Evolutionary conservation across 2,329 filamentous ascomycete species (phyloP).

Genomic region (Helminthosporium solani): DNA sequence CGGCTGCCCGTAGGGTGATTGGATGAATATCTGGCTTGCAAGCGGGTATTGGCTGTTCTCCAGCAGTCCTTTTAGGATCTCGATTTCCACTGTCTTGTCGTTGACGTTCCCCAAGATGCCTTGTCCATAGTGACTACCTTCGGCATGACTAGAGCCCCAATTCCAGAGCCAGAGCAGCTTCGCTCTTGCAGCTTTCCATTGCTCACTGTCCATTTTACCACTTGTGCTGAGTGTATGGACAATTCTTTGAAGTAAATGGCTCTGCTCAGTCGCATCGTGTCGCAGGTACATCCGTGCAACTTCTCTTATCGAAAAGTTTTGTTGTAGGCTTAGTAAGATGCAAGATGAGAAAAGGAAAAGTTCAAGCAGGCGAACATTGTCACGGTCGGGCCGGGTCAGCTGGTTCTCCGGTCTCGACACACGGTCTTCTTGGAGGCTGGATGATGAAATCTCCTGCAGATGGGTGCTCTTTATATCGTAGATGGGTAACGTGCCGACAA

Average conservation of each 20-base stretch:
- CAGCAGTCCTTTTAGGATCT: constrained; percentile 69
- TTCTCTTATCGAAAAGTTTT: constrained; percentile 44
- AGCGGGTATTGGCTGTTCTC: constrained; percentile 64
- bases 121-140: constrained; percentile 41
- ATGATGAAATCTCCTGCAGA: constrained; percentile 32
- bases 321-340: constrained; percentile 45
- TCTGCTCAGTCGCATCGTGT: constrained; percentile 65
- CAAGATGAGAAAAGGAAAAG: constrained; percentile 58
- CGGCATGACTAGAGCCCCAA: constrained; percentile 59
- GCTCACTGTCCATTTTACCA: constrained; percentile 60
- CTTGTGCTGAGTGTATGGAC: constrained; percentile 56
- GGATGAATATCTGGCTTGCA: constrained; percentile 58
- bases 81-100: constrained; percentile 64
- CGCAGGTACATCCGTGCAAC: constrained; percentile 63
- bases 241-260: constrained; percentile 58
- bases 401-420: constrained; percentile 62
- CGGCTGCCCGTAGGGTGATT: constrained; percentile 53
- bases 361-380: constrained; percentile 61
- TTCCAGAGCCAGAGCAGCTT: constrained; percentile 72
- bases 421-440: constrained; percentile 43
- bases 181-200: constrained; percentile 53
- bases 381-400: constrained; percentile 61
- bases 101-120: constrained; percentile 61
- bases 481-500: constrained; percentile 46
- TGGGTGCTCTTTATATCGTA: constrained; percentile 41